Base-by-base conservation (phyloP, 139 green algal genomes). In the Micractinium sp. region DNA sequence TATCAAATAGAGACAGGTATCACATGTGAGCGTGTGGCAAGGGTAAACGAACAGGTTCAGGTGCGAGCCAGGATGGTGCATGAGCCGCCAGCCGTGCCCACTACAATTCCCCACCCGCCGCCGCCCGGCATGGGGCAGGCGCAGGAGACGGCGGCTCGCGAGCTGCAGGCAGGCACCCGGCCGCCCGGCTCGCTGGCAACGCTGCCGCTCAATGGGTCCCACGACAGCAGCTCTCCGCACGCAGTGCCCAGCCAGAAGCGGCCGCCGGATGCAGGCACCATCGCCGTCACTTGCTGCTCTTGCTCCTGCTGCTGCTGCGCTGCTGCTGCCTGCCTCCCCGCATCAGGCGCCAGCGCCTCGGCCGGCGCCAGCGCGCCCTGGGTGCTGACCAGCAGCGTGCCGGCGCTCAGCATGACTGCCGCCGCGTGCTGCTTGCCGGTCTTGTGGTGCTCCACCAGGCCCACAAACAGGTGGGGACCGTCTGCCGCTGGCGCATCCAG, bases 171-270 rank as follows among this genome's bases (percentile, higher is more conserved):
- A n/a, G 35, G 33, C 12, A 41, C 74, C 33, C 74, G 2, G 33
- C 74, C 74, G 9, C 14, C 74, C 39, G 74, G n/a, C 33, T 29
- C 31, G 22, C 9, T 29, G 15, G 14, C 74, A 22, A 36, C 53
- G 74, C 35, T 36, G 74, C 74, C 74, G 14, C n/a, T 80, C 27
- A 25, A 13, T 29, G 63, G 31, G 13, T 84, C 78, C 82, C 82
- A 87, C 2, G 35, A 15, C 36, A 87, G 61, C 38, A 87, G 66
- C 29, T 80, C 38, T 14, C 83, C 83, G 27, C 33, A 38, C 4
- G 83, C 63, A 47, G 66, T 87, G 63, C 83, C 83, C 83, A 87
- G 27, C 83, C 83, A 87, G 83, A 67, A 87, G 66, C 83, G 29
- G 23, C 67, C 13, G 27, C 66, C 41, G 29, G 63, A 16, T 1